Percentiles rank a stretch among this genome's conserved stretches.
These are phyloP conservation scores for Volvariella surrecta DNA, from an alignment of 1,284 basidiomycete species.

Conservation along the genomic window DNA sequence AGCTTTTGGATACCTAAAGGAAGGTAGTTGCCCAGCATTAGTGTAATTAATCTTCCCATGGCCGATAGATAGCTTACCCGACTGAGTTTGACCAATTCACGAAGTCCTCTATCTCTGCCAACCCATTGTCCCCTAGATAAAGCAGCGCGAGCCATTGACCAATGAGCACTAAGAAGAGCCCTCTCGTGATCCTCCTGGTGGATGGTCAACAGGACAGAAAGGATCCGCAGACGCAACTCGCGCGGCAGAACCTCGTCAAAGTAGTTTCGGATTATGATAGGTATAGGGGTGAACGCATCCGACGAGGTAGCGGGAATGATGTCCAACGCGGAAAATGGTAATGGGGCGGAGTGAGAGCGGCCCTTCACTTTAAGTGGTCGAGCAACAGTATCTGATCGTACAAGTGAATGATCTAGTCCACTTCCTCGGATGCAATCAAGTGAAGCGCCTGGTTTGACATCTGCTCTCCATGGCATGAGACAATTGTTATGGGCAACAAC, in stretches of 20 bases:
- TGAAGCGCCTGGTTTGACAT: background rate
- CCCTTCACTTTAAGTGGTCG: slow-evolving; percentile 34
- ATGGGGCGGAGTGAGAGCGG: slow-evolving; percentile 57
- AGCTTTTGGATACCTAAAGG: slow-evolving; percentile 70
- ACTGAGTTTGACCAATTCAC: slow-evolving; percentile 74
- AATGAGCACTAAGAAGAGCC: slow-evolving; percentile 31
- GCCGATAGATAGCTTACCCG: slow-evolving; percentile 45
- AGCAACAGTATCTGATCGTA: slow-evolving; percentile 7
- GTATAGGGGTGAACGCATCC: slow-evolving; percentile 42
- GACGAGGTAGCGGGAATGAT: slow-evolving; percentile 36
- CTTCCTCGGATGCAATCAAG: background rate
- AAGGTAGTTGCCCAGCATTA: slow-evolving; percentile 6
- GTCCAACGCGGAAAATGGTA: slow-evolving; percentile 50
- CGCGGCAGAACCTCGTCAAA: slow-evolving; percentile 66
- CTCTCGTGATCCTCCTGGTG: slow-evolving; percentile 47
- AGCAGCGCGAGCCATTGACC: slow-evolving; percentile 50
- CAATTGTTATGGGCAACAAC: background rate
- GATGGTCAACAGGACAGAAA: slow-evolving; percentile 43
- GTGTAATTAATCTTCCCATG: slow-evolving; percentile 10
- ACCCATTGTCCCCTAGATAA: slow-evolving; percentile 58
- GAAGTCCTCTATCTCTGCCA: slow-evolving; percentile 60
- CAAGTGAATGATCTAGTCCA: background rate
- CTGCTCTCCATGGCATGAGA: background rate
- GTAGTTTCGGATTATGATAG: slow-evolving; percentile 37
- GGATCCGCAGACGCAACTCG: slow-evolving; percentile 65